phyloP scores from a whole-genome alignment of 192 early-diverging fungal species.

The Entomortierella lignicola region DNA sequence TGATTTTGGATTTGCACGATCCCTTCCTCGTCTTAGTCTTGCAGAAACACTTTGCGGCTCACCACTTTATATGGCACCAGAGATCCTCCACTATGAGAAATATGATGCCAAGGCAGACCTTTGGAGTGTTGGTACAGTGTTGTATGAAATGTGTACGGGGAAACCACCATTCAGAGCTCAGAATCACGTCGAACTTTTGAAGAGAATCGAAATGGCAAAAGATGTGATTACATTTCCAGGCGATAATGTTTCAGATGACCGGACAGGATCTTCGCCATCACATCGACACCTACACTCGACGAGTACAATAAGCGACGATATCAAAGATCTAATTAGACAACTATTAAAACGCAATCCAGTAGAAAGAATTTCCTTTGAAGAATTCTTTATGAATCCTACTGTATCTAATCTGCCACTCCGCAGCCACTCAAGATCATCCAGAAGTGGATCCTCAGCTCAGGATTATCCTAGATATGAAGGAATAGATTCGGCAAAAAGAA shows the following conservation, averaged over 20 bases:
- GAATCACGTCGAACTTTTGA: constrained; percentile 93
- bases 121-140: constrained; percentile 95
- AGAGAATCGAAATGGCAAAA: constrained; percentile 88
- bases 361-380: constrained; percentile 93
- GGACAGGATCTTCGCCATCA: constrained; percentile 28
- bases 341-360: constrained; percentile 88
- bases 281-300: constrained; percentile 14
- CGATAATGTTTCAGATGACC: constrained; percentile 46
- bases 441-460: constrained; percentile 16
- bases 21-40: constrained; percentile 82
- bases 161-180: constrained; percentile 91
- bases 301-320: constrained; percentile 67
- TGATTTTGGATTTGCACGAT: constrained; percentile 98
- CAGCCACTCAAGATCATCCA: constrained; percentile 26
- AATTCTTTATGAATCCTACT: constrained; percentile 90
- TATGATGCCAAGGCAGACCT: constrained; percentile 97
- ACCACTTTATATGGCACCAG: constrained; percentile 95
- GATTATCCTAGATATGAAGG: constrained; percentile 18
- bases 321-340: constrained; percentile 85
- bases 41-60: constrained; percentile 97
- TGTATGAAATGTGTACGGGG: constrained; percentile 95
- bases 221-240: constrained; percentile 92
- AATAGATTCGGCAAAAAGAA: background rate
- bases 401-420: constrained; percentile 53
- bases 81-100: constrained; percentile 88